A percentile compares a stretch with the other conserved stretches of the same genome.
Conservation (phyloP, 176 grass and related monocot species). For the Paspalum notatum region DNA sequence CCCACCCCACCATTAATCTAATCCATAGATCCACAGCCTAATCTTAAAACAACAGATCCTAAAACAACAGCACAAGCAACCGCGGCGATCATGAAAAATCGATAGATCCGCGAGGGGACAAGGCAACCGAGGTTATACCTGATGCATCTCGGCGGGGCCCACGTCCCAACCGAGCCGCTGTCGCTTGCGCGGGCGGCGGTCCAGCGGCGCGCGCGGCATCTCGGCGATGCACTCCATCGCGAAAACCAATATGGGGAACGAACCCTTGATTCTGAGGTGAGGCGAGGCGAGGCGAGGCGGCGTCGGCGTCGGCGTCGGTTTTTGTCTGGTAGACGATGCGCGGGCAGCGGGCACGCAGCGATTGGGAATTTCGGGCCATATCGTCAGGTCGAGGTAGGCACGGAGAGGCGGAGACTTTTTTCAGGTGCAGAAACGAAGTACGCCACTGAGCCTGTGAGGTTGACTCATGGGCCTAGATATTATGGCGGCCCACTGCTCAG, state of each 20-base stretch:
- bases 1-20: too few relatives aligned
- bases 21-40: not conserved
- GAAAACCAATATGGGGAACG: not conserved
- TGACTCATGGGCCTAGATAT: not conserved
- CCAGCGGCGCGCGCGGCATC: conserved; percentile 65
- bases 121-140: conserved; percentile 40
- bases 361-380: not conserved
- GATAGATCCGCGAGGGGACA: not conserved
- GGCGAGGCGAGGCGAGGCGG: not conserved
- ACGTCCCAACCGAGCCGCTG: conserved; percentile 84
- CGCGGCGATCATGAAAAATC: not conserved
- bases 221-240: conserved; percentile 84
- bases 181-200: conserved; percentile 86
- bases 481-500: not conserved
- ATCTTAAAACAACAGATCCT: conserved; percentile 14
- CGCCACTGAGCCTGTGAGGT: not conserved
- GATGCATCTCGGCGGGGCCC: conserved; percentile 59
- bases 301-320: not conserved
- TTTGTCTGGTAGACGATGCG: not conserved
- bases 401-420: not conserved
- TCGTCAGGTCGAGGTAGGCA: not conserved
- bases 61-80: not conserved
- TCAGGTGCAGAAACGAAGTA: too few relatives aligned
- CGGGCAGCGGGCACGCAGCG: not conserved
- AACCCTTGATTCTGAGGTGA: not conserved